Conservation (phyloP, 2,329 filamentous ascomycete species). For the Monilinia fructigena region DNA sequence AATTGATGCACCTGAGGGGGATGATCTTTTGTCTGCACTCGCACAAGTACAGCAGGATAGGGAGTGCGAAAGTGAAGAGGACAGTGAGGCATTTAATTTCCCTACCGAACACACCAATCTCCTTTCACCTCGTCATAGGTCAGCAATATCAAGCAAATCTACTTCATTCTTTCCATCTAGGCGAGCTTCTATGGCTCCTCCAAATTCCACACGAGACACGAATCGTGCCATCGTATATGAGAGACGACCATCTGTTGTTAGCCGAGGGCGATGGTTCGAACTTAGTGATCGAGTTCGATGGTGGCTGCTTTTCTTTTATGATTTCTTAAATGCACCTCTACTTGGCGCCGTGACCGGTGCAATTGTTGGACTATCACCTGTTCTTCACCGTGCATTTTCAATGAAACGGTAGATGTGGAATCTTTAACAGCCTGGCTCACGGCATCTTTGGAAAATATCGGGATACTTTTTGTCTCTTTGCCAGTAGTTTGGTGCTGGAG, state of each 20-base stretch:
- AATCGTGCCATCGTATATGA: slow-evolving; percentile 23
- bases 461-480: slow-evolving; percentile 61
- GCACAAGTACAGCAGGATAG: slow-evolving; percentile 32
- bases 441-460: slow-evolving; percentile 58
- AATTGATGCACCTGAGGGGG: slow-evolving; percentile 39
- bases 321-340: slow-evolving; percentile 61
- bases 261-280: slow-evolving; percentile 35
- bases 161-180: slow-evolving; percentile 40
- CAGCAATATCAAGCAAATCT: slow-evolving; percentile 14
- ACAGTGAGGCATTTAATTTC: slow-evolving; percentile 30
- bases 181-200: slow-evolving; percentile 21
- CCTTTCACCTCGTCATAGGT: slow-evolving; percentile 41
- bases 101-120: slow-evolving; percentile 50
- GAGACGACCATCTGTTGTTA: slow-evolving; percentile 36
- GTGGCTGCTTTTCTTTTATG: slow-evolving; percentile 43
- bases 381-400: slow-evolving; percentile 63
- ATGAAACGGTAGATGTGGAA: slow-evolving; percentile 54
- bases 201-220: slow-evolving; percentile 10
- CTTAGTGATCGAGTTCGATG: slow-evolving; percentile 38
- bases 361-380: slow-evolving; percentile 58
- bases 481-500: slow-evolving; percentile 67
- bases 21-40: slow-evolving; percentile 21
- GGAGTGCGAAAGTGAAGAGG: slow-evolving; percentile 16
- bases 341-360: slow-evolving; percentile 59
- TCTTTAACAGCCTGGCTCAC: slow-evolving; percentile 68